These are phyloP conservation scores for Podaxis sp. DNA, from an alignment of 768 basidiomycete species.

Conservation along the genomic window DNA sequence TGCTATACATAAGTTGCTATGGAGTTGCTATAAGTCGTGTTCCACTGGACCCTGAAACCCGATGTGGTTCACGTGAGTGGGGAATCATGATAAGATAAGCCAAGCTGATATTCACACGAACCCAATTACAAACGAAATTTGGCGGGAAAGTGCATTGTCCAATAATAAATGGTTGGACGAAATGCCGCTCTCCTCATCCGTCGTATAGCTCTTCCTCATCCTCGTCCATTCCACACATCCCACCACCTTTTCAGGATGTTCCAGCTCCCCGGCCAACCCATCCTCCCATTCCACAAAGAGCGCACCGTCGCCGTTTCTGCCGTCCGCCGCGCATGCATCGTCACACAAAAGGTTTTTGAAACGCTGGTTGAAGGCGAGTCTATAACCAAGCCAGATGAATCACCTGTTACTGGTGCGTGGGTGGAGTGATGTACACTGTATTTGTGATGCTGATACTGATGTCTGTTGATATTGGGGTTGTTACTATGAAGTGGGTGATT, in stretches of 20 bases:
- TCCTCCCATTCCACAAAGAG: not conserved
- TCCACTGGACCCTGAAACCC: not conserved
- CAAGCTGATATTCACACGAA: not conserved
- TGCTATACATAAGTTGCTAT: no score
- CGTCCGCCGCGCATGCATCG: slow-evolving; percentile 79
- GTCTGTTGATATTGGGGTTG: not conserved
- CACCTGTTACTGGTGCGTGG: slow-evolving; percentile 77
- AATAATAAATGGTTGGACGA: not conserved
- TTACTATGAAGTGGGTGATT: slow-evolving; percentile 75
- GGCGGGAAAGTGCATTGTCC: not conserved
- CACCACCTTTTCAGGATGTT: not conserved
- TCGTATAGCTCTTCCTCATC: not conserved
- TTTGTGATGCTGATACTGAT: not conserved
- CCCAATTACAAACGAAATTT: not conserved
- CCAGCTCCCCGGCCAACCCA: not conserved
- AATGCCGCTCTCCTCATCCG: slow-evolving; percentile 1
- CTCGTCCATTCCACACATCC: not conserved
- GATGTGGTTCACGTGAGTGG: not conserved
- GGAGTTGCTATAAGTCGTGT: no score
- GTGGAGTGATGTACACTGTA: not conserved
- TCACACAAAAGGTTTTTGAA: slow-evolving; percentile 86
- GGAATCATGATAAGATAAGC: not conserved
- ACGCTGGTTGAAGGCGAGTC: slow-evolving; percentile 84
- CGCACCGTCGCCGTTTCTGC: slow-evolving; percentile 73
- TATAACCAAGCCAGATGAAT: slow-evolving; percentile 87